Base-by-base conservation (phyloP, 176 grass and related monocot genomes). In the Pharus latifolius region DNA sequence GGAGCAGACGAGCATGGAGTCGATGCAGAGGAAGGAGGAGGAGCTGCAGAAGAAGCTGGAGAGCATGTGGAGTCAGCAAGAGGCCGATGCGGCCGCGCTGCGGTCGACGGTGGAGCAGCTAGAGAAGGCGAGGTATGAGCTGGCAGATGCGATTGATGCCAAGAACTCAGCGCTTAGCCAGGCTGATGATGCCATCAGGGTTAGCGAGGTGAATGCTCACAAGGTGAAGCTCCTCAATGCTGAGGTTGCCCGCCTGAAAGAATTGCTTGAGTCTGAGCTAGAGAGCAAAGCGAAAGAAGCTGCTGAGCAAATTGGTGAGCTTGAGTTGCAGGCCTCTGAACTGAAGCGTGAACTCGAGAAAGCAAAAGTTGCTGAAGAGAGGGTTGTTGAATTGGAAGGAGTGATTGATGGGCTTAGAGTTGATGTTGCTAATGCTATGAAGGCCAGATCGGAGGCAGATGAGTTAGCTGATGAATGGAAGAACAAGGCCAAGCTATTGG, bases 1-100 rank as follows among this genome's bases (percentile, higher is more conserved):
- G 55, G 89, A 92, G 56, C 81, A 92, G 76, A 77, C 78, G 5
- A 82, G 51, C 60, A 79, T 92, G 5, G 67, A 84, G 77, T 61
- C 64, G 52, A 62, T 69, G 35, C 84, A 84, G 75, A 87, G 79
- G 65, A 91, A 77, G 56, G 76, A 91, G 60, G 82, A 82, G 64
- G 83, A 91, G 48, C 82, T 80, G 72, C 60, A 76, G 70, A 69
- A 71, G 74, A 84, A 82, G 82, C 75, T 84, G 68, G 84, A 88
- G 24, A 69, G 47, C 49, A 77, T 84, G 66, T 65, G 56, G 56
- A 74, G 32, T 41, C 77, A 88, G 70, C 84, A 92, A 52, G 60
- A 78, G 27, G 58, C 76, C 2, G 80, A 84, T 22, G 60, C 73
- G 3, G 26, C 53, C 0, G 63, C 76, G 4, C 56, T 92, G 55